Percentiles rank a stretch among this genome's conserved stretches.
These are phyloP conservation scores for Yamadazyma pseudoaaseri DNA, from an alignment of 1,139 yeast genomes.

Conservation along the genomic window DNA sequence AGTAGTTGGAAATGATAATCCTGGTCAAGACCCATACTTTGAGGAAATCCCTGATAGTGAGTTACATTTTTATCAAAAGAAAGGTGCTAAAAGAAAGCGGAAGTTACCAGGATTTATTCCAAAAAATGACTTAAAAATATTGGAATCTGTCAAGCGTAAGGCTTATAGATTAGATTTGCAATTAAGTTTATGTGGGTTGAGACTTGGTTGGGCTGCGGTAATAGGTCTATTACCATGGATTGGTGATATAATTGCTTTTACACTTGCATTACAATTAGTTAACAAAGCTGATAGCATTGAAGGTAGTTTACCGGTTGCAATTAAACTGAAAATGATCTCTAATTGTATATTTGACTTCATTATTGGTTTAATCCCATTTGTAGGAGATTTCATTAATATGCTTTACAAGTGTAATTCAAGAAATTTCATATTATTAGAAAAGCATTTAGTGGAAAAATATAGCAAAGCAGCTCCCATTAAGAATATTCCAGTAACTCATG, in stretches of 20 bases:
- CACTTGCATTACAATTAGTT: conserved; percentile 51
- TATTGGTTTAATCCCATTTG: conserved; percentile 68
- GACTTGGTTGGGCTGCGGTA: conserved; percentile 72
- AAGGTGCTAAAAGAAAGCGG: conserved; percentile 48
- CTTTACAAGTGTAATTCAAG: conserved; percentile 75
- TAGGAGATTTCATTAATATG: conserved; percentile 69
- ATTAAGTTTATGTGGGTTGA: conserved; percentile 59
- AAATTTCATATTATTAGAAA: conserved; percentile 64
- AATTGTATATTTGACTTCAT: conserved; percentile 66
- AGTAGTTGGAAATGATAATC: conserved; percentile 21
- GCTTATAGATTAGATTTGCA: conserved; percentile 68
- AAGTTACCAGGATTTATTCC: conserved; percentile 57
- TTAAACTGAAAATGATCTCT: conserved; percentile 53
- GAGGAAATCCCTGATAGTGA: conserved; percentile 50
- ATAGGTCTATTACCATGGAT: conserved; percentile 68
- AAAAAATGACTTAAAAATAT: conserved; percentile 47
- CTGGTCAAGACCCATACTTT: conserved; percentile 43
- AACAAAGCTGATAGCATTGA: conserved; percentile 53
- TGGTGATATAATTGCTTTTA: conserved; percentile 54
- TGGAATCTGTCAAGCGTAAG: conserved; percentile 53
- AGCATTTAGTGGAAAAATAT: conserved; percentile 49
- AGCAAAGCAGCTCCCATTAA: conserved; percentile 1
- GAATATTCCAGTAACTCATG: not conserved
- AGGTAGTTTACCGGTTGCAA: conserved; percentile 58
- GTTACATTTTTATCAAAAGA: conserved; percentile 43